Percentiles rank a stretch among this genome's conserved stretches.
These are phyloP conservation scores for Microbotryum saponariae DNA, from an alignment of 1,284 basidiomycete species.

Conservation along the genomic window DNA sequence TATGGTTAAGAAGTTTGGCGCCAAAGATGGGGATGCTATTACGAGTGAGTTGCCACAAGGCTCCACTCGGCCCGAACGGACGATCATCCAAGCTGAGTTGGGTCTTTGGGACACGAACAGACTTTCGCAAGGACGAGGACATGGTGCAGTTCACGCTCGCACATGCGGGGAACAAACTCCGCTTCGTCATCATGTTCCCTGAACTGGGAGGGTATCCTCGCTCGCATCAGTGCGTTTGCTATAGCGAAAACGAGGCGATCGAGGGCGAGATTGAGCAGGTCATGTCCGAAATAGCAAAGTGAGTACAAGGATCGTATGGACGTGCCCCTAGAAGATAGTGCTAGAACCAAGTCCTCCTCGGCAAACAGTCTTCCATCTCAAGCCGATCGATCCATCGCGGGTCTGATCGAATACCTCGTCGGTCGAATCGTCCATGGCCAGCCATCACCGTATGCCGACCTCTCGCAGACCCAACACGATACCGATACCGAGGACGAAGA, in stretches of 20 bases:
- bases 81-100: not conserved
- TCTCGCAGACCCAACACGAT: not conserved
- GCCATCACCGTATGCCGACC: slow-evolving; percentile 8
- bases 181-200: slow-evolving; percentile 24
- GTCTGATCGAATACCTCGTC: slow-evolving; percentile 24
- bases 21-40: not conserved
- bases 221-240: slow-evolving; percentile 22
- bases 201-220: slow-evolving; percentile 26
- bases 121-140: slow-evolving; percentile 24
- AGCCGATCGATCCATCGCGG: slow-evolving; percentile 23
- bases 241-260: slow-evolving; percentile 18
- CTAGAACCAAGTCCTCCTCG: no score
- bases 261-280: slow-evolving; percentile 7
- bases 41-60: slow-evolving; percentile 6
- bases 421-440: slow-evolving; percentile 16
- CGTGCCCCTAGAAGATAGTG: no score
- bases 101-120: slow-evolving; percentile 1
- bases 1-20: slow-evolving; percentile 4
- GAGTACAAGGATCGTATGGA: not conserved
- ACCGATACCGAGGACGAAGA: not conserved
- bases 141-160: slow-evolving; percentile 16
- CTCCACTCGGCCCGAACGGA: not conserved
- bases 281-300: slow-evolving; percentile 20
- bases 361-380: slow-evolving; percentile 10
- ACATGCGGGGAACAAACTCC: slow-evolving; percentile 3